phyloP scores from a whole-genome alignment of 2,329 filamentous ascomycete genomes.

The Mollisia scopiformis region DNA sequence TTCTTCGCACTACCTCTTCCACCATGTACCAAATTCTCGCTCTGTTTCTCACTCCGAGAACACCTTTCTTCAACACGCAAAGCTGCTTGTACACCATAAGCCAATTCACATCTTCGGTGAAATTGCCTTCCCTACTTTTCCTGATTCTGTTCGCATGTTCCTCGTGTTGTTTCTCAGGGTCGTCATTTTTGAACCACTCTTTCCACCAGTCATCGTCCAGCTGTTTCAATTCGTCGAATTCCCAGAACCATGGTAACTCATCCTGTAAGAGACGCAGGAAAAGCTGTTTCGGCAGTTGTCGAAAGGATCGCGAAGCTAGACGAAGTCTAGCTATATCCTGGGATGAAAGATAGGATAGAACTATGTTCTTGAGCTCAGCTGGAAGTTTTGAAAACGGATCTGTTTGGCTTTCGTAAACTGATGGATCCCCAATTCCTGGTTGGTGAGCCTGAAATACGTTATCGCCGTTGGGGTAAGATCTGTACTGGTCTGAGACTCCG shows the following conservation, averaged over 20 bases:
- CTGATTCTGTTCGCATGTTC: background rate
- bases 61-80: slow-evolving; percentile 6
- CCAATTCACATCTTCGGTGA: slow-evolving; percentile 10
- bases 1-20: background rate
- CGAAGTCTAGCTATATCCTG: slow-evolving; percentile 5
- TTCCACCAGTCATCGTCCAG: background rate
- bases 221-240: slow-evolving; percentile 10
- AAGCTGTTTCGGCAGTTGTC: slow-evolving; percentile 7
- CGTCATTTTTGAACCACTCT: background rate
- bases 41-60: slow-evolving; percentile 10
- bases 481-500: background rate
- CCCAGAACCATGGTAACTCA: slow-evolving; percentile 19
- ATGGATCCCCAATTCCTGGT: background rate
- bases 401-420: background rate
- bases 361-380: slow-evolving; percentile 5
- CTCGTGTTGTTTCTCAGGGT: background rate
- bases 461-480: background rate
- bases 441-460: background rate
- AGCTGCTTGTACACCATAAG: slow-evolving; percentile 7
- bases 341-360: background rate
- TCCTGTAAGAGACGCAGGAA: slow-evolving; percentile 8
- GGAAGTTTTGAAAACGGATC: slow-evolving; percentile 11
- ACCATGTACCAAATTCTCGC: slow-evolving; percentile 7
- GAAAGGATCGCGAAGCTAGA: slow-evolving; percentile 9
- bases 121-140: background rate